Conservation (phyloP, 208 protist species). For the Trypanosoma congolense region DNA sequence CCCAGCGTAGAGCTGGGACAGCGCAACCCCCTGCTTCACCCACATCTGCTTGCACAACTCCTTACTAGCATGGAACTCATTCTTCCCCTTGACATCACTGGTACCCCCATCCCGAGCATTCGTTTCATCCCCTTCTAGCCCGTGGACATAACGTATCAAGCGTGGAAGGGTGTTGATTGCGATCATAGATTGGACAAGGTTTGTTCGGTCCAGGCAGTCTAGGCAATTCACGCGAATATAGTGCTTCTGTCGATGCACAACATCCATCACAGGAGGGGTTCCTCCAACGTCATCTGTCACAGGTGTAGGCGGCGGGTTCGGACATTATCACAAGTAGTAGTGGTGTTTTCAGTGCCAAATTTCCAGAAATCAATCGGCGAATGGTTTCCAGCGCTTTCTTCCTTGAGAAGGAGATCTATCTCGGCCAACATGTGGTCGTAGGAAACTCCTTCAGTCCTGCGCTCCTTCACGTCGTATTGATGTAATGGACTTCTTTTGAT, state of each 20-base stretch:
- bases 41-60: conserved; percentile 31
- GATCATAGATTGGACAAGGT: conserved; percentile 64
- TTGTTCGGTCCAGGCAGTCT: conserved; percentile 82
- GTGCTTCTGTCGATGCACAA: conserved; percentile 12
- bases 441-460: conserved; percentile 21
- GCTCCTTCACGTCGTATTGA: conserved; percentile 58
- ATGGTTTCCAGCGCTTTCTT: neutral
- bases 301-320: neutral
- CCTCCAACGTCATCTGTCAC: neutral
- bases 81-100: neutral
- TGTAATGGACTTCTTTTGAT: conserved; percentile 18
- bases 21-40: conserved; percentile 48
- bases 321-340: neutral
- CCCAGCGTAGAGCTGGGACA: conserved; percentile 74
- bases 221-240: conserved; percentile 73
- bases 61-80: conserved; percentile 1
- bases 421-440: conserved; percentile 34
- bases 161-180: conserved; percentile 29
- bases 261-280: neutral
- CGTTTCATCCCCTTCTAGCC: neutral
- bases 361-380: conserved; percentile 15
- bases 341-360: neutral
- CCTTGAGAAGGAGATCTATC: conserved; percentile 9
- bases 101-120: neutral
- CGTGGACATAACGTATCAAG: conserved; percentile 46